A percentile compares a stretch with the other conserved stretches of the same genome.
These are phyloP conservation scores for Trichoderma koningii DNA, from an alignment of 2,329 filamentous ascomycete species.

Conservation along the genomic window DNA sequence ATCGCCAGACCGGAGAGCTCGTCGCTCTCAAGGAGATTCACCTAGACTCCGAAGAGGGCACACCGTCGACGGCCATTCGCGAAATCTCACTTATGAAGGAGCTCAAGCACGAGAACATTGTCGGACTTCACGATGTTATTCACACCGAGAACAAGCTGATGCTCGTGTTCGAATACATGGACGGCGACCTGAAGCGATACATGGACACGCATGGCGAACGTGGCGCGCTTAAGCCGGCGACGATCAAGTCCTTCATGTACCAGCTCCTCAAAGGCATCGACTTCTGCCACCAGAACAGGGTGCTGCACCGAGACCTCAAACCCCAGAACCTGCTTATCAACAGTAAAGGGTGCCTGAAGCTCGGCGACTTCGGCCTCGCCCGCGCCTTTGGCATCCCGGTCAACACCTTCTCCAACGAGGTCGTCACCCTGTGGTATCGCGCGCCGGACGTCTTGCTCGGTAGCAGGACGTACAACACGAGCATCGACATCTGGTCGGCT, in stretches of 20 bases:
- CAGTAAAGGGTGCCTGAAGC: constrained; percentile 83
- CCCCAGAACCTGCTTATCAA: constrained; percentile 97
- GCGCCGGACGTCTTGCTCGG: constrained; percentile 94
- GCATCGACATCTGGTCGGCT: constrained; percentile 98
- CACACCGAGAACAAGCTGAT: constrained; percentile 99
- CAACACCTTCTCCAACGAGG: constrained; percentile 97
- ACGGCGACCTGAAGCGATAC: constrained; percentile 96
- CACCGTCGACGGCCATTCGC: constrained; percentile 93
- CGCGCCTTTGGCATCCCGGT: constrained; percentile 95
- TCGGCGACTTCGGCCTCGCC: constrained; percentile 92
- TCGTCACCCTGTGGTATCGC: constrained; percentile 96
- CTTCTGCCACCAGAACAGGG: constrained; percentile 96
- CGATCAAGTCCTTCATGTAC: constrained; percentile 99
- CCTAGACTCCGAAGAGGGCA: constrained; percentile 97
- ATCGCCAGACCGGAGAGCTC: constrained; percentile 93
- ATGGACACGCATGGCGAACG: constrained; percentile 94
- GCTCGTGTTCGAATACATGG: constrained; percentile 99
- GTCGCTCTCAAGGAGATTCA: constrained; percentile 98
- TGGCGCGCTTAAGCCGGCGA: constrained; percentile 81
- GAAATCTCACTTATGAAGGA: constrained; percentile 99
- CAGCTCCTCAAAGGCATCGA: constrained; percentile 94
- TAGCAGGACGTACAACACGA: constrained; percentile 97
- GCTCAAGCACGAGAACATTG: constrained; percentile 97
- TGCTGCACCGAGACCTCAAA: constrained; percentile 93
- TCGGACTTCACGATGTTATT: constrained; percentile 96